Base-by-base conservation (phyloP, 2,329 filamentous ascomycete genomes). In the Chaetomium sp. region DNA sequence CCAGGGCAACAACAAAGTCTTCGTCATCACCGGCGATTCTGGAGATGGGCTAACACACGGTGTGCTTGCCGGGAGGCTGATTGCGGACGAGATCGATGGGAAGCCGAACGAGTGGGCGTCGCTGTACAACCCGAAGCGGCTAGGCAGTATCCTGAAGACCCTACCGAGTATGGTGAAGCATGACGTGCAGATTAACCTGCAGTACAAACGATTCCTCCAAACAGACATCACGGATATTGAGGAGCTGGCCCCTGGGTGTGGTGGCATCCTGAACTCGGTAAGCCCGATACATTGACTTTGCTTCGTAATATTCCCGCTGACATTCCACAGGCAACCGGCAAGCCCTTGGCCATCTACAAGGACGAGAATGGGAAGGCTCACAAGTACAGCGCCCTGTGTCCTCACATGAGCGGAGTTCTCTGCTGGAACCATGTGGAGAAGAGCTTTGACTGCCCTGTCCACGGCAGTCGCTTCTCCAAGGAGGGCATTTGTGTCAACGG, bases 21-120 rank as follows among this genome's bases (percentile, higher is more conserved):
- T 81, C 66, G 78, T 87, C 49, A 75, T 84, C 7, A 87, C 83
- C 0, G 84, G 85, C 0, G 84, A 87, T 69, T 84, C 80, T 2
- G 84, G 85, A 1, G 83, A 87, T 66, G 83, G 84, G 0, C 74
- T 87, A 10, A 87, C 84, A 0, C 82, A 86, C 59, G 83, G 82
- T 16, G 81, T 85, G 0, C 69, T 87, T 7, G 83, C 82, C 0
- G 81, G 82, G 0, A 75, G 74, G 47, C 73, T 87, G 59, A 79
- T 87, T 51, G 80, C 83, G 0, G 83, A 86, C 66, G 78, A 82
- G 66, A 85, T 87, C 42, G 78, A 80, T 2, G 80, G 78, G 3
- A 72, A 77, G n/a, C 67, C 75, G 10, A 85, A 86, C 63, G 68
- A 76, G 0, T 86, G 84, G 83, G 74, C 76, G 1, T 70, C 73